Evolutionary conservation across 2,329 filamentous ascomycete species (phyloP).

Genomic region (Lecanicillium sp.): DNA sequence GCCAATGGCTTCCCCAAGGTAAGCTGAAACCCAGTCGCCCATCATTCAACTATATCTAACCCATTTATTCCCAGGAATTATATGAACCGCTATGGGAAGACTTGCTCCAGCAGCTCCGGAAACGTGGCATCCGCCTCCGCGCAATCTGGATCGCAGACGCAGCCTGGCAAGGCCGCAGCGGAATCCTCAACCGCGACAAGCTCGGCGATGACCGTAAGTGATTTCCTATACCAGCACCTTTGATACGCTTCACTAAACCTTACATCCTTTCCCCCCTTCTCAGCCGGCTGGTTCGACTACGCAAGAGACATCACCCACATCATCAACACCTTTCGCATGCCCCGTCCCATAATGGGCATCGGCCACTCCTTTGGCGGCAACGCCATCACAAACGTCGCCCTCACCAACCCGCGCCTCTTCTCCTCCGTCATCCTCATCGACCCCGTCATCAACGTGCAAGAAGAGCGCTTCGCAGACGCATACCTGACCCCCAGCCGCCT

Average conservation of each 20-base stretch:
- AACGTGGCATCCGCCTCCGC: conserved; percentile 60
- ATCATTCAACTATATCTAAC: not conserved
- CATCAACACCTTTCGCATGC: conserved; percentile 74
- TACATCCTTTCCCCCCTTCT: not conserved
- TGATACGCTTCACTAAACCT: not conserved
- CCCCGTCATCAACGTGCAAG: conserved; percentile 58
- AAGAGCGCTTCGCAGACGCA: conserved; percentile 29
- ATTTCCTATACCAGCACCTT: not conserved
- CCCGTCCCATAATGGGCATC: conserved; percentile 72
- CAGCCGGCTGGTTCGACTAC: conserved; percentile 81
- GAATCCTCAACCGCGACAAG: conserved; percentile 63
- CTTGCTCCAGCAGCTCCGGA: conserved; percentile 49
- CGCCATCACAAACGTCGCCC: conserved; percentile 60
- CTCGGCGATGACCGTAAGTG: conserved; percentile 76
- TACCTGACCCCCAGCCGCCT: conserved; percentile 37
- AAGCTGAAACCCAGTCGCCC: too few relatives aligned
- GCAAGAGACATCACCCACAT: conserved; percentile 76
- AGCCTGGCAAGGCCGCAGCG: conserved; percentile 75
- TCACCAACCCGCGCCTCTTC: conserved; percentile 76
- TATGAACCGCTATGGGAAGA: conserved; percentile 93
- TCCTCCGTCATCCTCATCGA: conserved; percentile 72
- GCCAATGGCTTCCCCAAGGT: conserved; percentile 93
- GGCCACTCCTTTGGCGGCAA: conserved; percentile 85
- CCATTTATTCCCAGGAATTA: conserved; percentile 54
- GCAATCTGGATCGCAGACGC: conserved; percentile 86